These are phyloP conservation scores for Colletotrichum costaricense DNA, from an alignment of 2,329 filamentous ascomycete genomes.

Conservation along the genomic window DNA sequence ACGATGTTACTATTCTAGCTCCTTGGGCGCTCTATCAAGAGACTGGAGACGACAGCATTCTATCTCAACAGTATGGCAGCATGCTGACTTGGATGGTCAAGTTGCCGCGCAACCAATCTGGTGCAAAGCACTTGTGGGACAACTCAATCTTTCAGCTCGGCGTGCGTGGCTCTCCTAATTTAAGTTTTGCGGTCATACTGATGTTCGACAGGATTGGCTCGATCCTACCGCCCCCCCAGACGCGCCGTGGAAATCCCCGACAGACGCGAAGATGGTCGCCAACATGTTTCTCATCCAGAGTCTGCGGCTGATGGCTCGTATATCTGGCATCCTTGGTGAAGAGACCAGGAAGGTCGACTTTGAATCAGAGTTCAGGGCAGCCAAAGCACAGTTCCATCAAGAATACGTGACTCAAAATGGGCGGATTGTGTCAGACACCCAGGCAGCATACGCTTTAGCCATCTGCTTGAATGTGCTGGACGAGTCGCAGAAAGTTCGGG, in stretches of 20 bases:
- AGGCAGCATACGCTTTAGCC: constrained; percentile 38
- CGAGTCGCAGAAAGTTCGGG: neutral
- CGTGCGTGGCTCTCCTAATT: neutral
- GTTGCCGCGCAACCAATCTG: neutral
- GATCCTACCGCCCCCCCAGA: constrained; percentile 45
- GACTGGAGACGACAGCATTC: neutral
- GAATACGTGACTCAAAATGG: constrained; percentile 38
- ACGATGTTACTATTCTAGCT: constrained; percentile 17
- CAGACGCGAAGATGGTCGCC: constrained; percentile 44
- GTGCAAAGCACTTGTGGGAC: constrained; percentile 18
- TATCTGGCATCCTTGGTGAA: no score
- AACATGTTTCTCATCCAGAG: constrained; percentile 43
- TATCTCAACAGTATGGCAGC: constrained; percentile 2
- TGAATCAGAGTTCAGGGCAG: no score
- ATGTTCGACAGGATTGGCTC: constrained; percentile 41
- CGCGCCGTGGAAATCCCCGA: constrained; percentile 42
- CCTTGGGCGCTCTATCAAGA: constrained; percentile 27
- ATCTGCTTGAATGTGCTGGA: constrained; percentile 34
- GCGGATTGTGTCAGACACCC: constrained; percentile 36
- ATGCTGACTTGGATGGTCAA: constrained; percentile 13
- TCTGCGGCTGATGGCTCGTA: no score
- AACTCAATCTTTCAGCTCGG: constrained; percentile 3
- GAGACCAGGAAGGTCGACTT: constrained; percentile 7
- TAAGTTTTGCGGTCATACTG: neutral
- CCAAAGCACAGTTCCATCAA: constrained; percentile 35